A percentile compares a stretch with the other conserved stretches of the same genome.
Conservation (phyloP, 805 yeast species). For the Babjeviella inositovora region DNA sequence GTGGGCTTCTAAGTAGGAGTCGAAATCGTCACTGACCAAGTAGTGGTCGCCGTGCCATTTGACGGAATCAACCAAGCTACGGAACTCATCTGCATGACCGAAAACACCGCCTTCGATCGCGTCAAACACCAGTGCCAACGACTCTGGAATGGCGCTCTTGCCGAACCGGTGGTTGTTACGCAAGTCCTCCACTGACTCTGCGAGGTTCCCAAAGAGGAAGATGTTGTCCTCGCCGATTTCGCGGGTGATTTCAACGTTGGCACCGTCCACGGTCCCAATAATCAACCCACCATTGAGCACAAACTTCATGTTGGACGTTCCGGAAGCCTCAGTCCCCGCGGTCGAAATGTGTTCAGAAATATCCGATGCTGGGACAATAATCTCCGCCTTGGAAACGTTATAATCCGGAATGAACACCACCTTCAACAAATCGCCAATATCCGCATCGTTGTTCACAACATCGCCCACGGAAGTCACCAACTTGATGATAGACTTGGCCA, state of each 20-base stretch:
- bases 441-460: constrained; percentile 66
- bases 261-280: constrained; percentile 94
- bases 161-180: constrained; percentile 60
- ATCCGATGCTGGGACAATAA: constrained; percentile 81
- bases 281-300: constrained; percentile 88
- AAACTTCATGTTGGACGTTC: constrained; percentile 93
- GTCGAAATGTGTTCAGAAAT: constrained; percentile 89
- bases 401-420: constrained; percentile 86
- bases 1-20: constrained; percentile 74
- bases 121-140: constrained; percentile 44
- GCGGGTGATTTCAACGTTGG: constrained; percentile 87
- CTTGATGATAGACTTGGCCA: constrained; percentile 85
- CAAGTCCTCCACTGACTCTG: constrained; percentile 79
- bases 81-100: constrained; percentile 55
- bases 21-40: constrained; percentile 80
- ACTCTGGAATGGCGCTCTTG: constrained; percentile 40
- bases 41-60: constrained; percentile 70
- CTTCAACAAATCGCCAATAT: constrained; percentile 60
- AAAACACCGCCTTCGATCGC: constrained; percentile 56
- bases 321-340: constrained; percentile 95
- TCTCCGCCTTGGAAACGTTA: constrained; percentile 88
- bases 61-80: constrained; percentile 53
- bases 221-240: constrained; percentile 90
- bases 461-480: constrained; percentile 69
- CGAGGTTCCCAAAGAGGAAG: constrained; percentile 79